Percentiles rank a stretch among this genome's conserved stretches.
phyloP scores from a whole-genome alignment of 164 flowering plant species.

The Malania oleifera region DNA sequence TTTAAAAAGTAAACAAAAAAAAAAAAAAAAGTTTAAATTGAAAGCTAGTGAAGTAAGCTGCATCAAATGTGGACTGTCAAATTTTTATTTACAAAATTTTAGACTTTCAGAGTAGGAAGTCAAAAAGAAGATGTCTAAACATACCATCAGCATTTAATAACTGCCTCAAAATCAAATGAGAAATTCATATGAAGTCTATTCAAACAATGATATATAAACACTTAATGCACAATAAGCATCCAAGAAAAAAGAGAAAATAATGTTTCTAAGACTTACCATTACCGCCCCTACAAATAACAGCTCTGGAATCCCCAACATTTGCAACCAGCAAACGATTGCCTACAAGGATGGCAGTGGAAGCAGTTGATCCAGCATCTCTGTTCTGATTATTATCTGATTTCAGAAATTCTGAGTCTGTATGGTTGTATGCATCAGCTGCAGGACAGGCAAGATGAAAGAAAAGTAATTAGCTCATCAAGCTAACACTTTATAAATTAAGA shows the following conservation, averaged over 20 bases:
- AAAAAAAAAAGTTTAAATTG: too few relatives aligned
- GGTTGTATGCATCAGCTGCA: slow-evolving; percentile 92
- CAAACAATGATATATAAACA: too few relatives aligned
- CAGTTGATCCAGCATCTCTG: slow-evolving; percentile 97
- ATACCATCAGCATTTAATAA: too few relatives aligned
- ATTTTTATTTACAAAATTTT: too few relatives aligned
- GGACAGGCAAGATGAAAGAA: slow-evolving; percentile 1
- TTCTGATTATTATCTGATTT: slow-evolving; percentile 81
- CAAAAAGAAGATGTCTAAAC: too few relatives aligned
- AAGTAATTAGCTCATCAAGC: not conserved
- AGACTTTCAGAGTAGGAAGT: too few relatives aligned
- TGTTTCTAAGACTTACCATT: slow-evolving; percentile 42
- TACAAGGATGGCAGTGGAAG: slow-evolving; percentile 95
- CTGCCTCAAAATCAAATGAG: too few relatives aligned
- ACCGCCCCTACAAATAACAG: slow-evolving; percentile 92
- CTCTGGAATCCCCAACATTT: slow-evolving; percentile 97
- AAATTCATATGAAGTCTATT: not conserved
- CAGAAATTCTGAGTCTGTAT: slow-evolving; percentile 89
- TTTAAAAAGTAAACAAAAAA: too few relatives aligned
- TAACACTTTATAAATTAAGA: not conserved
- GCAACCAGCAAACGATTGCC: slow-evolving; percentile 94
- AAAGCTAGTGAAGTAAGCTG: too few relatives aligned
- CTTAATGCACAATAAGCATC: not conserved
- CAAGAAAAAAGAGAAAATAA: slow-evolving; percentile 2
- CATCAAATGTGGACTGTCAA: too few relatives aligned